Evolutionary conservation across 352 stramenopile genomes (phyloP).

Genomic region (Globisporangium paroecandrum): DNA sequence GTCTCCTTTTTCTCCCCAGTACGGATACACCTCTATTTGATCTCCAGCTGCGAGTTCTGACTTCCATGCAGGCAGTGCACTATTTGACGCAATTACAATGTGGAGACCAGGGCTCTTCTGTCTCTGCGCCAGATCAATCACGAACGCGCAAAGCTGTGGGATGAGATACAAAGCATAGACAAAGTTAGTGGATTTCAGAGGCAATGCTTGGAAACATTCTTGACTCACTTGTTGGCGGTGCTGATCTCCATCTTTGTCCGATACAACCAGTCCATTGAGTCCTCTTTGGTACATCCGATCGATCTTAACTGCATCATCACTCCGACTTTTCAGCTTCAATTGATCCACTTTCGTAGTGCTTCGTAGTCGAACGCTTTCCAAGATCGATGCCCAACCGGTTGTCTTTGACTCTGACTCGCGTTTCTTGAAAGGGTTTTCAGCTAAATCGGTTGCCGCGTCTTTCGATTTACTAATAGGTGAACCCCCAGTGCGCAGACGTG

Average conservation of each 20-base stretch:
- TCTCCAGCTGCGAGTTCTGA: slow-evolving; percentile 24
- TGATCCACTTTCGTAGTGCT: neutral
- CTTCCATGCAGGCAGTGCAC: slow-evolving; percentile 42
- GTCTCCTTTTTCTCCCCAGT: slow-evolving; percentile 48
- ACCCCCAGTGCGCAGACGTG: neutral
- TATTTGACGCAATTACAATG: slow-evolving; percentile 38
- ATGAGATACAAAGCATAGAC: neutral
- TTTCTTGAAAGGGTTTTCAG: slow-evolving; percentile 17
- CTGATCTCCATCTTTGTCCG: slow-evolving; percentile 11
- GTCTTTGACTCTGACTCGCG: neutral
- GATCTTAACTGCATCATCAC: slow-evolving; percentile 3
- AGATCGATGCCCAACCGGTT: neutral
- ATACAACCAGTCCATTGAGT: slow-evolving; percentile 28
- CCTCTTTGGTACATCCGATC: slow-evolving; percentile 22
- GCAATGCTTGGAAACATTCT: neutral
- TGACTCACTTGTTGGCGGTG: slow-evolving; percentile 15
- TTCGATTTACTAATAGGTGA: neutral
- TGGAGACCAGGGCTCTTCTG: slow-evolving; percentile 33
- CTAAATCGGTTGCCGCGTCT: neutral
- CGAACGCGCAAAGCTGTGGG: slow-evolving; percentile 26
- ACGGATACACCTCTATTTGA: slow-evolving; percentile 39
- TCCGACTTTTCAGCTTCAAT: neutral
- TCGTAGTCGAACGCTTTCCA: neutral
- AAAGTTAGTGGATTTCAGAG: slow-evolving; percentile 8
- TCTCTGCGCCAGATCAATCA: slow-evolving; percentile 26